phyloP scores from a whole-genome alignment of 768 basidiomycete genomes.

The Coprinopsis cinerea region DNA sequence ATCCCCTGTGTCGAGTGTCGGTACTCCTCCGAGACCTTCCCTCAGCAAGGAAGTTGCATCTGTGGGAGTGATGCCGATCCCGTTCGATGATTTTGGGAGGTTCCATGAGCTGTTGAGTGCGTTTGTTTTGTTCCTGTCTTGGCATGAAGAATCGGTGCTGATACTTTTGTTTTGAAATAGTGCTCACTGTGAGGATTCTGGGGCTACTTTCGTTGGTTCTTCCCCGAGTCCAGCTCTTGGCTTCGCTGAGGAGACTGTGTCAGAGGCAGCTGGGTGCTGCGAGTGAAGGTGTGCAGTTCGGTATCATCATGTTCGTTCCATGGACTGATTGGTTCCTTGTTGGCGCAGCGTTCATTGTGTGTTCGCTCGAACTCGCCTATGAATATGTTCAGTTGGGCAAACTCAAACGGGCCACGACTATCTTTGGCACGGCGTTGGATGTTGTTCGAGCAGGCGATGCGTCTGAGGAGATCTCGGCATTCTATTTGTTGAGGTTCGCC shows the following conservation, averaged over 20 bases:
- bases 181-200: conserved; percentile 53
- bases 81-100: conserved; percentile 35
- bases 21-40: conserved; percentile 23
- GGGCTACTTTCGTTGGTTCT: conserved; percentile 65
- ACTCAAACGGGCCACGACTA: conserved; percentile 51
- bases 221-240: conserved; percentile 61
- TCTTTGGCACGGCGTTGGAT: conserved; percentile 57
- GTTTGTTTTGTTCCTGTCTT: conserved; percentile 17
- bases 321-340: too few species aligned
- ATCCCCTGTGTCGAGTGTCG: too few species aligned
- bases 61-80: conserved; percentile 13
- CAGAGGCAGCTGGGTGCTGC: conserved; percentile 37
- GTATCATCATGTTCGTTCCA: too few species aligned
- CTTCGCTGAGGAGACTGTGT: conserved; percentile 55
- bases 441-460: conserved; percentile 37
- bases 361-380: conserved; percentile 68
- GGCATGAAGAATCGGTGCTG: not conserved
- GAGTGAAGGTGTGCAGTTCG: conserved; percentile 39
- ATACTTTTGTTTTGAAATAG: conserved; percentile 25
- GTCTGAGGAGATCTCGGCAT: conserved; percentile 46
- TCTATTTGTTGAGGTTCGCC: conserved; percentile 60
- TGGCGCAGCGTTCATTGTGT: conserved; percentile 55
- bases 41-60: too few species aligned
- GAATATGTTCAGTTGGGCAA: conserved; percentile 82
- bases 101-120: conserved; percentile 51